Evolutionary conservation across 495 filamentous ascomycete genomes (phyloP).

Genomic region (Alectoria sarmentosa): DNA sequence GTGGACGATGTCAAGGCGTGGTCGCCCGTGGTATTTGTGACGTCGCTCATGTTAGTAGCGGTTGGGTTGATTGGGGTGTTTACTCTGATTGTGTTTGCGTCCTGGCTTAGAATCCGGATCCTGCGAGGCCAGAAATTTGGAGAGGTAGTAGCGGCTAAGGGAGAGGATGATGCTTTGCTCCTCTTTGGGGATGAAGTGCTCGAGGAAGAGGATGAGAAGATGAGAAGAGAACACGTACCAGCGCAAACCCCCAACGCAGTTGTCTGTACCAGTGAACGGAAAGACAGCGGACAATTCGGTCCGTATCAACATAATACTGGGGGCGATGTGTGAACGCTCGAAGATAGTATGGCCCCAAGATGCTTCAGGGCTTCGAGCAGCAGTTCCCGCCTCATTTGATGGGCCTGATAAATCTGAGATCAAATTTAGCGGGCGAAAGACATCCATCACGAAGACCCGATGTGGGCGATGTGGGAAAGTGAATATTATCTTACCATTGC

Average conservation of each 20-base stretch:
- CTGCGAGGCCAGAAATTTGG: not conserved
- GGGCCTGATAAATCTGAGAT: too few relatives aligned
- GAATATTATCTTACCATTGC: too few relatives aligned
- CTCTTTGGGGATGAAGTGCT: slow-evolving; percentile 3
- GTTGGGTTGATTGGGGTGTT: not conserved
- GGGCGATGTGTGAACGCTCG: not conserved
- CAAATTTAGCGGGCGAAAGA: too few relatives aligned
- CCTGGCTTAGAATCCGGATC: not conserved
- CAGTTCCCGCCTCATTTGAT: fast-evolving
- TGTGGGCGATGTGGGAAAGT: too few relatives aligned
- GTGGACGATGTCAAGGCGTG: not conserved
- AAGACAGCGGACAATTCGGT: not conserved
- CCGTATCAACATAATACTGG: not conserved
- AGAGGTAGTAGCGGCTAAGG: not conserved
- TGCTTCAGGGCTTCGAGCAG: too few relatives aligned
- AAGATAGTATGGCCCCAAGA: not conserved
- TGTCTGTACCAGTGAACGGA: not conserved
- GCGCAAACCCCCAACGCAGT: not conserved
- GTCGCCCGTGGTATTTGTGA: not conserved
- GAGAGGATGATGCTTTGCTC: not conserved
- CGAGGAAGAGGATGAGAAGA: not conserved
- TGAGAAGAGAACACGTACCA: not conserved
- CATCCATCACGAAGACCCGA: too few relatives aligned
- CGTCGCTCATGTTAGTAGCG: not conserved
- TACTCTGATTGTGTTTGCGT: not conserved